A percentile compares a stretch with the other conserved stretches of the same genome.
These are phyloP conservation scores for Phylloporus sp. DNA, from an alignment of 768 basidiomycete species.

Conservation along the genomic window DNA sequence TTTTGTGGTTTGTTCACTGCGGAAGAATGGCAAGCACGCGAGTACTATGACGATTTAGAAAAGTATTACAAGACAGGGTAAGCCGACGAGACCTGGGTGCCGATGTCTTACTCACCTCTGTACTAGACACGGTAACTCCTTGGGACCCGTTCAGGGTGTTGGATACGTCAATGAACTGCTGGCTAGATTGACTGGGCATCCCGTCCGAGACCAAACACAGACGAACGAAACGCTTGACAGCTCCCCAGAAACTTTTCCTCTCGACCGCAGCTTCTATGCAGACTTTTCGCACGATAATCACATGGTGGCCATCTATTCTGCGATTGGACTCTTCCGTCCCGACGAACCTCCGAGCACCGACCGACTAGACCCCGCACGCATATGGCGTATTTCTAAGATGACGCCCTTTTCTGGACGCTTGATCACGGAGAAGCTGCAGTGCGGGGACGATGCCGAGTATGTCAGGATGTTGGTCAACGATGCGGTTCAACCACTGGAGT, in stretches of 20 bases:
- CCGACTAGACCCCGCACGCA: conserved; percentile 23
- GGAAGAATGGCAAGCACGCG: conserved; percentile 62
- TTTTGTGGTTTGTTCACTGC: conserved; percentile 72
- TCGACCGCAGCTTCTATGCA: conserved; percentile 59
- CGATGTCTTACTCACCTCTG: neutral
- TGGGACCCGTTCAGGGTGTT: conserved; percentile 78
- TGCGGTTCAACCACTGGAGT: conserved; percentile 56
- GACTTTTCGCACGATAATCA: conserved; percentile 89
- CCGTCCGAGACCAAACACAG: conserved; percentile 66
- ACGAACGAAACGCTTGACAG: conserved; percentile 71
- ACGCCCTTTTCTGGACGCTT: conserved; percentile 75
- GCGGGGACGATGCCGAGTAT: conserved; percentile 38
- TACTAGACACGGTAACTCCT: conserved; percentile 58
- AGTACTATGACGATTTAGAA: conserved; percentile 68
- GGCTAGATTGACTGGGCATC: conserved; percentile 63
- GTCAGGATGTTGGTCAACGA: conserved; percentile 82
- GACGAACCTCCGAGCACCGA: conserved; percentile 11
- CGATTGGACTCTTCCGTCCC: conserved; percentile 54
- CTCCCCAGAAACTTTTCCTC: conserved; percentile 66
- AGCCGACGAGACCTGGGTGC: conserved; percentile 13
- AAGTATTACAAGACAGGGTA: conserved; percentile 80
- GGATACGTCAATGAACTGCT: conserved; percentile 90
- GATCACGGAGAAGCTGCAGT: conserved; percentile 67
- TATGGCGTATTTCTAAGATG: conserved; percentile 56
- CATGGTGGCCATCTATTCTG: conserved; percentile 71